Evolutionary conservation across 768 basidiomycete species (phyloP).

Genomic region (Agaricus subrufescens): DNA sequence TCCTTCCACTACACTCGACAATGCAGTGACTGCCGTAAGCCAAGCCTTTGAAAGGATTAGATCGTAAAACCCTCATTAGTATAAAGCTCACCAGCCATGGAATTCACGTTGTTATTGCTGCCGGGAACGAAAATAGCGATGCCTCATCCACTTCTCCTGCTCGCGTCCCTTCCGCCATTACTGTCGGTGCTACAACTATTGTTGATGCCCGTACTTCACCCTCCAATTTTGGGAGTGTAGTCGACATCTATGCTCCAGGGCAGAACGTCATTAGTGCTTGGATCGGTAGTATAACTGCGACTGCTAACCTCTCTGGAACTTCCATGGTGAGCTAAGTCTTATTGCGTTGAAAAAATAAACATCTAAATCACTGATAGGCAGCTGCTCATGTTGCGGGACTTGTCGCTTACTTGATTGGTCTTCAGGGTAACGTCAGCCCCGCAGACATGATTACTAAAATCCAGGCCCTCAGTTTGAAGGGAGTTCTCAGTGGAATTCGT

Average conservation of each 20-base stretch:
- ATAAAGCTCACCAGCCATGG: slow-evolving; percentile 20
- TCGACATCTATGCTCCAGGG: slow-evolving; percentile 33
- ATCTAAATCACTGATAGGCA: slow-evolving; percentile 5
- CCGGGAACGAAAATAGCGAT: slow-evolving; percentile 25
- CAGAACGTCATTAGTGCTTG: slow-evolving; percentile 18
- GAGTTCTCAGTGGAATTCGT: slow-evolving; percentile 25
- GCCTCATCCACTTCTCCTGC: slow-evolving; percentile 25
- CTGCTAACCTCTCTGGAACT: slow-evolving; percentile 19
- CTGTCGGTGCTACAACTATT: slow-evolving; percentile 28
- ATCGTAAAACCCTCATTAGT: too few relatives aligned
- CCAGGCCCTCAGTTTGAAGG: slow-evolving; percentile 22
- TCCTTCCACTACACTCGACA: slow-evolving; percentile 20
- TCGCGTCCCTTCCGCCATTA: slow-evolving; percentile 24
- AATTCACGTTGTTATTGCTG: slow-evolving; percentile 25
- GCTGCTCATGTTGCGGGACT: slow-evolving; percentile 33
- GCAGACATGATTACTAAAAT: slow-evolving; percentile 24
- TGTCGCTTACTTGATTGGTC: slow-evolving; percentile 29
- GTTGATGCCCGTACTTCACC: slow-evolving; percentile 21
- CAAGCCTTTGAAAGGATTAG: neutral
- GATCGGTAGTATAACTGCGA: slow-evolving; percentile 21
- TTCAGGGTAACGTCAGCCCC: slow-evolving; percentile 27
- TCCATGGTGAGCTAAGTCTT: slow-evolving; percentile 17
- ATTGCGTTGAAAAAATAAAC: neutral
- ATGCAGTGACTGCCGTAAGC: slow-evolving; percentile 22
- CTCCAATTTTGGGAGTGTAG: slow-evolving; percentile 30